Evolutionary conservation across 2,329 filamentous ascomycete genomes (phyloP).

Genomic region (Colletotrichum sp.): DNA sequence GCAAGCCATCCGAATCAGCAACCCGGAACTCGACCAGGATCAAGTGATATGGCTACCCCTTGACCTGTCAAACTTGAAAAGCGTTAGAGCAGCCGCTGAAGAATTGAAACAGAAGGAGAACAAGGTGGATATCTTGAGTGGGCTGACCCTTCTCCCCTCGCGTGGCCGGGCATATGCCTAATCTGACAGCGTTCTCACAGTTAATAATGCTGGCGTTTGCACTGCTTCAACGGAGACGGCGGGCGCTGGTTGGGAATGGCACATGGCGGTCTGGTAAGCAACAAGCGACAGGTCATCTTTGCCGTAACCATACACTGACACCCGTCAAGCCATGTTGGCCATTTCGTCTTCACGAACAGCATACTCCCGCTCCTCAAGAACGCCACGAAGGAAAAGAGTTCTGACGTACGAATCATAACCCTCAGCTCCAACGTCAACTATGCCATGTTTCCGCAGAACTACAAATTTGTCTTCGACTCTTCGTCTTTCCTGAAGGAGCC

Average conservation of each 20-base stretch:
- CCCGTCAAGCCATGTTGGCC: constrained; percentile 27
- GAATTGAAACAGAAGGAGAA: constrained; percentile 24
- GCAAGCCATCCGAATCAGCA: background rate
- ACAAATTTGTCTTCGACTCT: constrained; percentile 23
- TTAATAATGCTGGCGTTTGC: constrained; percentile 28
- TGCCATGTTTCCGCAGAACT: constrained; percentile 23
- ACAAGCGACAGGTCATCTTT: background rate
- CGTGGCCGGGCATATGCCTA: background rate
- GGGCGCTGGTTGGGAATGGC: constrained; percentile 25
- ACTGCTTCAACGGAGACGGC: background rate
- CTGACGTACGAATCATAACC: constrained; percentile 30
- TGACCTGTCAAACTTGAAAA: constrained; percentile 26
- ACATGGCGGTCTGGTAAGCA: constrained; percentile 27
- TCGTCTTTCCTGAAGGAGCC: constrained; percentile 9
- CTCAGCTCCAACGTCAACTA: constrained; percentile 23
- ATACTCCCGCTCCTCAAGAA: constrained; percentile 29
- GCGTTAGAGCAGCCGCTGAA: constrained; percentile 22
- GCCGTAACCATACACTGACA: background rate
- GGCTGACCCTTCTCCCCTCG: background rate
- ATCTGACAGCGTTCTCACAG: background rate
- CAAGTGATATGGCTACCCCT: constrained; percentile 24
- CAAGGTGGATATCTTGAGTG: constrained; percentile 31
- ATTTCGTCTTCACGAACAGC: constrained; percentile 29
- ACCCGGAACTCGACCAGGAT: constrained; percentile 11
- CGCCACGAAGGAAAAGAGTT: constrained; percentile 7